phyloP scores from a whole-genome alignment of 495 filamentous ascomycete genomes.

The Terfezia claveryi region DNA sequence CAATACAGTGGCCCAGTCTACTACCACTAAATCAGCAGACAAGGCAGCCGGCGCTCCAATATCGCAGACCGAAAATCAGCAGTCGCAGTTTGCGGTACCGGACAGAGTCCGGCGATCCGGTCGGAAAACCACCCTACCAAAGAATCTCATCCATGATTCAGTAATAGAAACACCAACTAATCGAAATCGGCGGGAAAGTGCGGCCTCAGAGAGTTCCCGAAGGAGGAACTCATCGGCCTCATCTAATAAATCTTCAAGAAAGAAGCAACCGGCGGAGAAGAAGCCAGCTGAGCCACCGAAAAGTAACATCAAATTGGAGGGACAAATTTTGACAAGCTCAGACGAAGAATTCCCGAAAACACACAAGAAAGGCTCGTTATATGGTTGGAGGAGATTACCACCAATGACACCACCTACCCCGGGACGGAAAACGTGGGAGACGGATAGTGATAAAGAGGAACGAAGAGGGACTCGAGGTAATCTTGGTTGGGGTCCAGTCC shows the following conservation, averaged over 20 bases:
- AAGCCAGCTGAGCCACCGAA: neutral
- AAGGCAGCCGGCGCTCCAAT: neutral
- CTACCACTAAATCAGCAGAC: neutral
- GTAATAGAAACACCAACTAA: neutral
- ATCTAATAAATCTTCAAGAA: neutral
- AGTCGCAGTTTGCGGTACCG: neutral
- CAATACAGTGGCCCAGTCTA: neutral
- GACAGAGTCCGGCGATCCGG: neutral
- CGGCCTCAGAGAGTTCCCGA: neutral
- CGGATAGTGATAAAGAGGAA: neutral
- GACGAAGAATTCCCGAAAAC: neutral
- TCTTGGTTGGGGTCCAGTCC: neutral
- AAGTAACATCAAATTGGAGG: neutral
- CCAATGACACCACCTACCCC: neutral
- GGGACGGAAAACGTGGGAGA: neutral
- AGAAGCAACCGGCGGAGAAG: neutral
- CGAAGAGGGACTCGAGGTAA: neutral
- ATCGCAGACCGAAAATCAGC: neutral
- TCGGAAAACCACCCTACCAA: neutral
- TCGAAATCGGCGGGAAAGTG: neutral
- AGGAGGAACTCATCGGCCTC: neutral
- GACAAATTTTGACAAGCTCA: neutral
- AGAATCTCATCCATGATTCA: neutral
- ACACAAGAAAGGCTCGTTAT: neutral
- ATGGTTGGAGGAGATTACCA: neutral